phyloP scores from a whole-genome alignment of 2,329 filamentous ascomycete genomes.

The Hortaea werneckii region DNA sequence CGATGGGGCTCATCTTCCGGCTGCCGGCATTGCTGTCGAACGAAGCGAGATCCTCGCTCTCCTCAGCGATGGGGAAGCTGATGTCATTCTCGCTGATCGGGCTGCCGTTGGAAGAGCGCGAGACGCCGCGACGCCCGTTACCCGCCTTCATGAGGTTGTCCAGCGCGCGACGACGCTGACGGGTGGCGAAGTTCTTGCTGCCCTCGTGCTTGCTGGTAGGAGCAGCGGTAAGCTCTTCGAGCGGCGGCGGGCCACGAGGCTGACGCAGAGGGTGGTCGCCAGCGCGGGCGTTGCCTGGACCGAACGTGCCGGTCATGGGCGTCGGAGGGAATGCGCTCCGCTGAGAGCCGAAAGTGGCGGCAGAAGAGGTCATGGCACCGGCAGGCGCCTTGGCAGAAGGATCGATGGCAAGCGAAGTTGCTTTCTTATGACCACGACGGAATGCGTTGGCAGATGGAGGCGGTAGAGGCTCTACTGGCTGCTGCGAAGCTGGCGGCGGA shows the following conservation, averaged over 20 bases:
- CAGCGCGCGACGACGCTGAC: slow-evolving; percentile 83
- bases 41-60: slow-evolving; percentile 58
- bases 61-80: slow-evolving; percentile 55
- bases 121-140: slow-evolving; percentile 64
- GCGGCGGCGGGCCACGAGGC: slow-evolving; percentile 78
- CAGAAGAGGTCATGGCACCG: slow-evolving; percentile 61
- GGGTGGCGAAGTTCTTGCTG: slow-evolving; percentile 91
- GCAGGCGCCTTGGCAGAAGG: slow-evolving; percentile 47
- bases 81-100: slow-evolving; percentile 75
- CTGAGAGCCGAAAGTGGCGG: slow-evolving; percentile 37
- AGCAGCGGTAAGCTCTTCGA: slow-evolving; percentile 82
- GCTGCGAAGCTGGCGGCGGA: slow-evolving; percentile 47
- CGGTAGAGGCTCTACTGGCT: slow-evolving; percentile 63
- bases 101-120: slow-evolving; percentile 54
- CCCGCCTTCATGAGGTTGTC: slow-evolving; percentile 86
- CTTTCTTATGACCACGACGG: slow-evolving; percentile 89
- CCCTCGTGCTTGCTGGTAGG: slow-evolving; percentile 90
- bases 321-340: slow-evolving; percentile 57
- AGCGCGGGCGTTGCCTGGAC: slow-evolving; percentile 82
- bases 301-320: slow-evolving; percentile 75
- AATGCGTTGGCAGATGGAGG: slow-evolving; percentile 86
- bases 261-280: slow-evolving; percentile 92
- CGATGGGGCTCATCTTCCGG: slow-evolving; percentile 29
- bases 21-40: slow-evolving; percentile 29
- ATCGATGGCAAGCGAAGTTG: slow-evolving; percentile 55